phyloP scores from a whole-genome alignment of 208 protist species.

The Jaenimonas drosophilae region DNA sequence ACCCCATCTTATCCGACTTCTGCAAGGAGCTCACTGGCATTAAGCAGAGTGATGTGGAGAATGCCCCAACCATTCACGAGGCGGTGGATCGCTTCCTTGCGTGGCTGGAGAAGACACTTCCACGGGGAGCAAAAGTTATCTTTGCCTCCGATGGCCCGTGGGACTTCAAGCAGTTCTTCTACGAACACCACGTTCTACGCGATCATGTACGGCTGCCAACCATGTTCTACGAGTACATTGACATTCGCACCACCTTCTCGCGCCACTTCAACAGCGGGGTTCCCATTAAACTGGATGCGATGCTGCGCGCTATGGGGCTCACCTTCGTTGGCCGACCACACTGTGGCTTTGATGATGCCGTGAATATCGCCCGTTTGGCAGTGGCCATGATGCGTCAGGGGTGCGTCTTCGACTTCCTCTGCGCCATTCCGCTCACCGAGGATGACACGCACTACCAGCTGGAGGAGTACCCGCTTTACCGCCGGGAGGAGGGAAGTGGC shows the following conservation, averaged over 20 bases:
- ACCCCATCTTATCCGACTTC: slow-evolving; percentile 83
- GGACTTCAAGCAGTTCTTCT: slow-evolving; percentile 81
- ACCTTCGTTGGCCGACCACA: slow-evolving; percentile 77
- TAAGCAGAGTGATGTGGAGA: slow-evolving; percentile 84
- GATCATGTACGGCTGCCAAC: slow-evolving; percentile 65
- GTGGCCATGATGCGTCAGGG: slow-evolving; percentile 72
- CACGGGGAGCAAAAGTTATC: slow-evolving; percentile 51
- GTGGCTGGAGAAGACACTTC: slow-evolving; percentile 74
- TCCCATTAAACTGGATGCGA: slow-evolving; percentile 64
- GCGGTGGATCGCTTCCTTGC: slow-evolving; percentile 60
- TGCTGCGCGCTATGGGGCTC: slow-evolving; percentile 65
- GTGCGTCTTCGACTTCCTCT: slow-evolving; percentile 78
- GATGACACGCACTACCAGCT: slow-evolving; percentile 45
- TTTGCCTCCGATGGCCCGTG: slow-evolving; percentile 84
- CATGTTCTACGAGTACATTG: slow-evolving; percentile 86
- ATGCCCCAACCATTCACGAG: slow-evolving; percentile 46
- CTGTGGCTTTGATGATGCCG: slow-evolving; percentile 86
- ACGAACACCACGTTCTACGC: slow-evolving; percentile 63
- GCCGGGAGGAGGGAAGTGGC: slow-evolving; percentile 71
- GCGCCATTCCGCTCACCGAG: slow-evolving; percentile 59
- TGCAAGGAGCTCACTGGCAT: slow-evolving; percentile 94
- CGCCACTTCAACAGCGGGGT: slow-evolving; percentile 53
- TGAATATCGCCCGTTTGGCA: slow-evolving; percentile 85
- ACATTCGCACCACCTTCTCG: slow-evolving; percentile 82
- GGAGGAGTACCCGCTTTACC: slow-evolving; percentile 59